These are phyloP conservation scores for Cercospora sp. DNA, from an alignment of 2,329 filamentous ascomycete genomes.

Conservation along the genomic window DNA sequence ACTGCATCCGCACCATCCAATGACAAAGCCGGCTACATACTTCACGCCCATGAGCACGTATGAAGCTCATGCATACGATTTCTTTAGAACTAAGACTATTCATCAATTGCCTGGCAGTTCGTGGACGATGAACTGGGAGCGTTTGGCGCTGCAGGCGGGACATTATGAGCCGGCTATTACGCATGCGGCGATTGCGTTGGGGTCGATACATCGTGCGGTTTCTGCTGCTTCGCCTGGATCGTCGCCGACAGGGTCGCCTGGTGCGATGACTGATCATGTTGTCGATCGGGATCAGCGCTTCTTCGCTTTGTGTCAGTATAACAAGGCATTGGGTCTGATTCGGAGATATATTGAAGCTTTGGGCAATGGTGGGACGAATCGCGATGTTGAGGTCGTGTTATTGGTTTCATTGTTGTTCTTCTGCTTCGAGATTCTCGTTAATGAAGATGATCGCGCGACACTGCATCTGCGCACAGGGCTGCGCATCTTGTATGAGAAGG, in stretches of 20 bases:
- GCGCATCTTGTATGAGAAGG: slow-evolving; percentile 22
- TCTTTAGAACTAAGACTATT: slow-evolving; percentile 24
- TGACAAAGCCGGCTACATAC: slow-evolving; percentile 10
- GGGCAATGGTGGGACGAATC: slow-evolving; percentile 10
- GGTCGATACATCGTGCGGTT: slow-evolving; percentile 21
- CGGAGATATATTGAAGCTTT: slow-evolving; percentile 19
- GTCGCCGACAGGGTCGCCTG: slow-evolving; percentile 1
- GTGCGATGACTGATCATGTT: background rate
- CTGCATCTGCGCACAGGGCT: slow-evolving; percentile 23
- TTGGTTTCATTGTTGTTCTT: slow-evolving; percentile 24
- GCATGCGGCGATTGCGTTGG: slow-evolving; percentile 22
- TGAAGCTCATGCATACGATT: slow-evolving; percentile 25
- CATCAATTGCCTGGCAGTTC: slow-evolving; percentile 25
- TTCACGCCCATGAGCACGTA: slow-evolving; percentile 13
- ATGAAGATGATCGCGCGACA: slow-evolving; percentile 19
- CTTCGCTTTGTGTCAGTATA: slow-evolving; percentile 23
- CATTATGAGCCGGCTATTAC: slow-evolving; percentile 23
- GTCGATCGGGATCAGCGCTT: slow-evolving; percentile 17
- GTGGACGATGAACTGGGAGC: slow-evolving; percentile 24
- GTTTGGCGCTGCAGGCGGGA: slow-evolving; percentile 20
- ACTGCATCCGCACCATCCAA: slow-evolving; percentile 13
- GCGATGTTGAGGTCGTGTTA: slow-evolving; percentile 22
- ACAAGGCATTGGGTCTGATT: slow-evolving; percentile 20
- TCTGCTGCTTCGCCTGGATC: background rate
- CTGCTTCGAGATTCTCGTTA: slow-evolving; percentile 24